Conservation (phyloP, 805 yeast genomes). For the Pichia exigua region DNA sequence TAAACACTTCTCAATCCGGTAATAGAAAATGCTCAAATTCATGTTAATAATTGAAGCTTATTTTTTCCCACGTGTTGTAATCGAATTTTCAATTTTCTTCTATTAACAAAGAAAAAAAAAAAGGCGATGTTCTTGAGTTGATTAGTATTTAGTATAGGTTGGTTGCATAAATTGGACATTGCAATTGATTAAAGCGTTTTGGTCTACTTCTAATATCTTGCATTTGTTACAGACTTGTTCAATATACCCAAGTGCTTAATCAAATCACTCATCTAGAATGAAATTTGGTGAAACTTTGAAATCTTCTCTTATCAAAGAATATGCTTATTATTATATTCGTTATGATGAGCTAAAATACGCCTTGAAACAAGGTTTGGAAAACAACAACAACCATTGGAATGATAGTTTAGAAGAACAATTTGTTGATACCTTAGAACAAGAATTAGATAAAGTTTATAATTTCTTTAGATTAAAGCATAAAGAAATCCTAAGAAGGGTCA, state of each 20-base stretch:
- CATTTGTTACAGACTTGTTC: too few relatives aligned
- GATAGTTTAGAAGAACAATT: slow-evolving; percentile 76
- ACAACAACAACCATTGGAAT: slow-evolving; percentile 58
- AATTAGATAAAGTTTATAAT: slow-evolving; percentile 86
- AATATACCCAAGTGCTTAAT: background rate
- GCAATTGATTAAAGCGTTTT: background rate
- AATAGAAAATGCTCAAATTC: too few relatives aligned
- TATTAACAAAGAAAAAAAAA: too few relatives aligned
- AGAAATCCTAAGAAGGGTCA: slow-evolving; percentile 79
- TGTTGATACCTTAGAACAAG: slow-evolving; percentile 64
- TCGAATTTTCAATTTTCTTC: background rate
- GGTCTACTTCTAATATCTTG: background rate
- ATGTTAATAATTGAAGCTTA: too few relatives aligned
- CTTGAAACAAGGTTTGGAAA: slow-evolving; percentile 58
- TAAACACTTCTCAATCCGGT: background rate
- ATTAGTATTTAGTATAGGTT: too few relatives aligned
- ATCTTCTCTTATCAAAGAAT: slow-evolving; percentile 82
- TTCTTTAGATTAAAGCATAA: slow-evolving; percentile 84
- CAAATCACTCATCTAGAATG: slow-evolving; percentile 36
- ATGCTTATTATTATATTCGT: slow-evolving; percentile 81
- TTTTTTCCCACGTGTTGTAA: background rate
- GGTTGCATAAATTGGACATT: background rate
- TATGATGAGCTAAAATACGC: slow-evolving; percentile 87
- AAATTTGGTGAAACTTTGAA: slow-evolving; percentile 93
- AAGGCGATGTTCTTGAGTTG: background rate